phyloP scores from a whole-genome alignment of 2,329 filamentous ascomycete species.

The Exophiala spinifera region DNA sequence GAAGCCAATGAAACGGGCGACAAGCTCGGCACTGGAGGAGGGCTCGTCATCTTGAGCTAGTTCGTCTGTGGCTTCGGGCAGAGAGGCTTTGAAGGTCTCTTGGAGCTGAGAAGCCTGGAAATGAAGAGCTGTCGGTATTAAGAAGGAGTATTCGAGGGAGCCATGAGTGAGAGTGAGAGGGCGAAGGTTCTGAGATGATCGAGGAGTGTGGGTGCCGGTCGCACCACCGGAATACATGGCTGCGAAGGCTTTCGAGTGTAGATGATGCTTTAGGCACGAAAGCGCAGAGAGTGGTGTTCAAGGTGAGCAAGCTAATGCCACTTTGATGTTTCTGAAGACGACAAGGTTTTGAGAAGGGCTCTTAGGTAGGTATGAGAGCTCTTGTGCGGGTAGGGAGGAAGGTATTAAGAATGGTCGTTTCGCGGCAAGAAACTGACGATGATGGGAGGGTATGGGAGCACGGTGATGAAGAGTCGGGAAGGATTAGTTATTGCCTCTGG shows the following conservation, averaged over 20 bases:
- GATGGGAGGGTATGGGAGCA: background rate
- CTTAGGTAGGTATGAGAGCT: background rate
- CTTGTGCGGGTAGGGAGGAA: background rate
- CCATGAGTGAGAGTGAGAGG: conserved; percentile 89
- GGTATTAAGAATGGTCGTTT: background rate
- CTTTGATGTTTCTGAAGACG: conserved; percentile 12
- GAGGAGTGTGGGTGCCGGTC: conserved; percentile 94
- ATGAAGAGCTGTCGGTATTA: conserved; percentile 91
- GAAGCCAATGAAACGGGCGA: conserved; percentile 89
- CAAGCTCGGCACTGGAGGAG: conserved; percentile 89
- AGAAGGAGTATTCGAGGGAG: conserved; percentile 91
- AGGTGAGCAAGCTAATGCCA: conserved; percentile 33
- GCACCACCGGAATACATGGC: conserved; percentile 42
- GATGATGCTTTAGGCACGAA: background rate
- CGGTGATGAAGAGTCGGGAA: background rate
- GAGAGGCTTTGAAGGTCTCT: conserved; percentile 78
- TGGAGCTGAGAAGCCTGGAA: conserved; percentile 94
- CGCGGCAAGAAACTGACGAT: background rate
- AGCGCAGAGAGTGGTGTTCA: background rate
- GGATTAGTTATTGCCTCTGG: conserved; percentile 20
- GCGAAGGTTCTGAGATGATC: conserved; percentile 87
- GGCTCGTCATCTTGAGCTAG: conserved; percentile 97
- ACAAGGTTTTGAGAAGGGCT: conserved; percentile 12
- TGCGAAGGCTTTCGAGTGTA: conserved; percentile 8
- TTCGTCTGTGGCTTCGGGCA: conserved; percentile 92